These are phyloP conservation scores for Intubia oerlemansii DNA, from an alignment of 2,329 filamentous ascomycete species.

Conservation along the genomic window DNA sequence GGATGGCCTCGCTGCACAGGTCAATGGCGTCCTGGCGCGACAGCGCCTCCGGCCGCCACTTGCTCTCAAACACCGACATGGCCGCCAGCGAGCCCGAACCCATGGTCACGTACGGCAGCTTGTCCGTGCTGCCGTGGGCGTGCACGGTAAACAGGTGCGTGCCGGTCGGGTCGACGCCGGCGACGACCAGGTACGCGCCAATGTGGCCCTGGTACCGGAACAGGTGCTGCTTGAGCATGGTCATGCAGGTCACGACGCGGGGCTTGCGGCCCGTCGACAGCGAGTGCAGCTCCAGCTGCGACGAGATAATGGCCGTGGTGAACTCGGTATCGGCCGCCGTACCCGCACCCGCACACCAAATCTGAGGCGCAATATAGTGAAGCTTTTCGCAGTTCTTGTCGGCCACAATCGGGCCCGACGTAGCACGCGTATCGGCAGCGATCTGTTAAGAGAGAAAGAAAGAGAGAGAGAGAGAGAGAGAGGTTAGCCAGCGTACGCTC, in stretches of 20 bases:
- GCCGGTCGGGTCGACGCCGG: slow-evolving; percentile 89
- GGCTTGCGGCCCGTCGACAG: slow-evolving; percentile 92
- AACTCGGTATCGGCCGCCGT: slow-evolving; percentile 98
- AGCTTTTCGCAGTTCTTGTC: slow-evolving; percentile 99
- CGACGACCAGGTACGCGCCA: slow-evolving; percentile 91
- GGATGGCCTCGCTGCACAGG: slow-evolving; percentile 68
- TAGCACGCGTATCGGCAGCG: slow-evolving; percentile 93
- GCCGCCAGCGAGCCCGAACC: slow-evolving; percentile 86
- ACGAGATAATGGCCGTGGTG: slow-evolving; percentile 95
- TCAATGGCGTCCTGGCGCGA: slow-evolving; percentile 64
- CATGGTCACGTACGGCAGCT: slow-evolving; percentile 98
- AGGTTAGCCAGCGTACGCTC: neutral
- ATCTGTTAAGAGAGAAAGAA: slow-evolving; percentile 39
- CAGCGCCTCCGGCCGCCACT: slow-evolving; percentile 59
- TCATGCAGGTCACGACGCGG: slow-evolving; percentile 98
- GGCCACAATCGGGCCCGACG: slow-evolving; percentile 91
- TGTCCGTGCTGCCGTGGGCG: slow-evolving; percentile 94
- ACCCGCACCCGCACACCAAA: slow-evolving; percentile 97
- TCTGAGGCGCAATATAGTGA: slow-evolving; percentile 95
- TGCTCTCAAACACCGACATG: slow-evolving; percentile 95
- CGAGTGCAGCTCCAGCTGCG: slow-evolving; percentile 91
- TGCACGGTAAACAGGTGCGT: slow-evolving; percentile 94
- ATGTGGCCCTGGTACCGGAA: slow-evolving; percentile 98
- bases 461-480: neutral
- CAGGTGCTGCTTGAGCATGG: slow-evolving; percentile 96